Conservation (phyloP, 1,139 yeast genomes). For the Pichia norvegensis region DNA sequence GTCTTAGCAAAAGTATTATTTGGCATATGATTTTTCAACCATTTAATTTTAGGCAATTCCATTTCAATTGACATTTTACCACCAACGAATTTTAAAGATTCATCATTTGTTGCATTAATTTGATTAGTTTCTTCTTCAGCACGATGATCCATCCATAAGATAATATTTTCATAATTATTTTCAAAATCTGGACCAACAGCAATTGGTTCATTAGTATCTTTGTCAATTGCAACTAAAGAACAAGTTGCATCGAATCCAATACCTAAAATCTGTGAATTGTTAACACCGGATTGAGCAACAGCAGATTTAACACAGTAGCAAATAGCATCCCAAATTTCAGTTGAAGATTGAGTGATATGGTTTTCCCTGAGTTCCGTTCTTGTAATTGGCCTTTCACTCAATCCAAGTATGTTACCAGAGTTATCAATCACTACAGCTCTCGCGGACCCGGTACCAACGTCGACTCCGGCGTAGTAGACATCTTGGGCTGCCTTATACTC, state of each 20-base stretch:
- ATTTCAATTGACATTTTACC: conserved; percentile 97
- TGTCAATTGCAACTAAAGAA: conserved; percentile 75
- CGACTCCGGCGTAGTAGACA: conserved; percentile 80
- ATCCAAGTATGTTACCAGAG: conserved; percentile 71
- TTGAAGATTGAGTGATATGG: conserved; percentile 74
- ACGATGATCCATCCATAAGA: conserved; percentile 97
- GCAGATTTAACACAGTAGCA: conserved; percentile 74
- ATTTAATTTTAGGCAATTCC: conserved; percentile 95
- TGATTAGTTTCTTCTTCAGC: conserved; percentile 79
- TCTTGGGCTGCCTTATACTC: neutral
- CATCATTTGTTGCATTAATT: conserved; percentile 75
- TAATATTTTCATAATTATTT: conserved; percentile 68
- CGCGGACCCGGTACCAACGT: conserved; percentile 96
- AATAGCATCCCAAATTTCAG: conserved; percentile 90
- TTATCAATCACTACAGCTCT: conserved; percentile 87
- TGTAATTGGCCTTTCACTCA: conserved; percentile 71
- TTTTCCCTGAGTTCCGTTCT: conserved; percentile 67
- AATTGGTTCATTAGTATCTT: conserved; percentile 58
- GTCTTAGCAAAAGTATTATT: conserved; percentile 50
- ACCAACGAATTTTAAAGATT: conserved; percentile 83
- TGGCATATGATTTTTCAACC: conserved; percentile 87
- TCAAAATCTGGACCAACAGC: conserved; percentile 89
- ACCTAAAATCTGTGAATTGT: conserved; percentile 62
- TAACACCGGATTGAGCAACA: conserved; percentile 65
- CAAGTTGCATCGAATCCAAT: conserved; percentile 97